Percentiles rank a stretch among this genome's conserved stretches.
These are phyloP conservation scores for Marasmius oreades DNA, from an alignment of 1,284 basidiomycete species.

Conservation along the genomic window DNA sequence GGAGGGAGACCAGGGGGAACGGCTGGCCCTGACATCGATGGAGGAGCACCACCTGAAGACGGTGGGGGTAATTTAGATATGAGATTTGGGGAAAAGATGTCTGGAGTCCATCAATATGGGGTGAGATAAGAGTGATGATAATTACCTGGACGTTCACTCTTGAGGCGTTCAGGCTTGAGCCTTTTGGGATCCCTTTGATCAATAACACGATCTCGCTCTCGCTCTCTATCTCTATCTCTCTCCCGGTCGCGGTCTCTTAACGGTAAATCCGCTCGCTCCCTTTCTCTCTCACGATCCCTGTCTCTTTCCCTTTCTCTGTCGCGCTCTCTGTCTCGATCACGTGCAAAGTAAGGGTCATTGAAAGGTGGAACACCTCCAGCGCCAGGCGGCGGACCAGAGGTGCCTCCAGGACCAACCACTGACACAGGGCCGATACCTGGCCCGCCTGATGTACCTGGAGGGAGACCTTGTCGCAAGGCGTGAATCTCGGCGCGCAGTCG, in stretches of 20 bases:
- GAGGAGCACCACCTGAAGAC: conserved; percentile 6
- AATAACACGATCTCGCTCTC: conserved; percentile 18
- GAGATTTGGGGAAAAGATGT: conserved; percentile 15
- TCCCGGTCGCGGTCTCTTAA: conserved; percentile 19
- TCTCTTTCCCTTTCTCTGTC: conserved; percentile 32
- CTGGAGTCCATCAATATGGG: conserved; percentile 8
- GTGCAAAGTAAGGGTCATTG: conserved; percentile 32
- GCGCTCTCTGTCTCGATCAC: conserved; percentile 29
- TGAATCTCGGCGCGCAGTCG: conserved; percentile 67
- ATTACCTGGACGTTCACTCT: conserved; percentile 34
- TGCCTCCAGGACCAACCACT: conserved; percentile 24
- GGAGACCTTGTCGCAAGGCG: conserved; percentile 30
- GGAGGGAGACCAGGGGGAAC: conserved; percentile 27
- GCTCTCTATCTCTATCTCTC: conserved; percentile 18
- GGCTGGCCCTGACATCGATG: conserved; percentile 28
- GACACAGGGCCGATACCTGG: conserved; percentile 26
- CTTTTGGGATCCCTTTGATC: conserved; percentile 28
- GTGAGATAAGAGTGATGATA: conserved; percentile 18
- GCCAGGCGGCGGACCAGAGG: conserved; percentile 25
- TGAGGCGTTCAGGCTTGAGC: conserved; percentile 37
- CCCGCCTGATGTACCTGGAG: conserved; percentile 14
- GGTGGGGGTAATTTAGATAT: conserved; percentile 20
- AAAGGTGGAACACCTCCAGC: conserved; percentile 27
- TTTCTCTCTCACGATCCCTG: conserved; percentile 28
- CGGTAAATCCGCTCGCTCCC: conserved; percentile 19